phyloP scores from a whole-genome alignment of 495 filamentous ascomycete genomes.

The Tuber borchii region DNA sequence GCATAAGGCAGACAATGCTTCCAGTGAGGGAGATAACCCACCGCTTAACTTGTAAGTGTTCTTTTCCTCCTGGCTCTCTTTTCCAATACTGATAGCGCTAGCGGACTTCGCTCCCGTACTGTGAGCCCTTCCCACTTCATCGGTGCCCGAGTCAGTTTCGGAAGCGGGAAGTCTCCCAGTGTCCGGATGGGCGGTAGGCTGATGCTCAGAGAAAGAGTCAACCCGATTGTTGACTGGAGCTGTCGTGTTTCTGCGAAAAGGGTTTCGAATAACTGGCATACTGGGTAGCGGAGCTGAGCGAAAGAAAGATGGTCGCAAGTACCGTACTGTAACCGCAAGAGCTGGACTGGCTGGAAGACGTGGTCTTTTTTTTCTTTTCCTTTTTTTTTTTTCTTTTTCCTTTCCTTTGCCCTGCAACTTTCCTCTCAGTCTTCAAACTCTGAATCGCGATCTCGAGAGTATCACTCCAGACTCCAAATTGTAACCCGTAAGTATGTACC shows the following conservation, averaged over 20 bases:
- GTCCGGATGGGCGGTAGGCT: constrained; percentile 7
- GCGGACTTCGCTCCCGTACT: constrained; percentile 10
- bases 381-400: not conserved
- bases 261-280: constrained; percentile 42
- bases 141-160: constrained; percentile 17
- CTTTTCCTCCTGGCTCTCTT: constrained; percentile 34
- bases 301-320: constrained; percentile 11
- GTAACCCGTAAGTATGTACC: not conserved
- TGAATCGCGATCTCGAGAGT: not conserved
- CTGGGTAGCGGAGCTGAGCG: constrained; percentile 10
- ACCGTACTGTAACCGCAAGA: not conserved
- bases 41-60: constrained; percentile 39
- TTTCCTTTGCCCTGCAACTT: not conserved
- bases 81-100: constrained; percentile 35
- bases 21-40: constrained; percentile 17
- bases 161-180: constrained; percentile 17
- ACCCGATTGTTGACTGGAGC: constrained; percentile 15
- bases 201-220: constrained; percentile 22
- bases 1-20: constrained; percentile 9
- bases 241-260: constrained; percentile 35
- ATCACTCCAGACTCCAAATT: constrained; percentile 1
- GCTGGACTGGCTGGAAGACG: not conserved
- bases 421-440: not conserved
- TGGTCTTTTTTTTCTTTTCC: not conserved
- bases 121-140: constrained; percentile 7